These are phyloP conservation scores for Yamadazyma membranifaciens DNA, from an alignment of 1,139 yeast genomes.

Conservation along the genomic window DNA sequence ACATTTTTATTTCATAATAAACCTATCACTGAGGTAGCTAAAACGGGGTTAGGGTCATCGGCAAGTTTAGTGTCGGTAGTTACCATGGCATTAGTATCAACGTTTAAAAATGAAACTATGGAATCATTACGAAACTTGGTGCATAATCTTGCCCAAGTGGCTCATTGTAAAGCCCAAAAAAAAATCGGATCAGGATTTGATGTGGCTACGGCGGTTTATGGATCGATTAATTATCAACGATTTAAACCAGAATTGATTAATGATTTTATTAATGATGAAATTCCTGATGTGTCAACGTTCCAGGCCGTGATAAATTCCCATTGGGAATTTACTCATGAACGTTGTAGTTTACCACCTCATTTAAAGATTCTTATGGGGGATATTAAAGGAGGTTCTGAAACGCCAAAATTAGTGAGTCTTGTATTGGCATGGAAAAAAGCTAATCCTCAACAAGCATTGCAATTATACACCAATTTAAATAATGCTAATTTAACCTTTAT, in stretches of 20 bases:
- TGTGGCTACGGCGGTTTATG: constrained; percentile 92
- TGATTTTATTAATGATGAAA: constrained; percentile 25
- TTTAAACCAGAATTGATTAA: constrained; percentile 59
- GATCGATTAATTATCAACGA: constrained; percentile 78
- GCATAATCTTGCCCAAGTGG: constrained; percentile 83
- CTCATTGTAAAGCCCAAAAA: constrained; percentile 92
- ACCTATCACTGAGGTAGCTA: constrained; percentile 72
- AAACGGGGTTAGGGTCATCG: constrained; percentile 94
- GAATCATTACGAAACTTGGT: constrained; percentile 34
- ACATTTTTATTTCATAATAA: constrained; percentile 58
- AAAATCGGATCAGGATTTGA: constrained; percentile 97
- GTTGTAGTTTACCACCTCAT: constrained; percentile 65
- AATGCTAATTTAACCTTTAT: constrained; percentile 59
- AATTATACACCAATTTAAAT: constrained; percentile 57
- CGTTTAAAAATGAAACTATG: constrained; percentile 27
- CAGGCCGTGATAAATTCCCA: constrained; percentile 40
- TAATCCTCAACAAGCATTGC: constrained; percentile 49
- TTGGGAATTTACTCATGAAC: constrained; percentile 59
- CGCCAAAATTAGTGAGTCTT: constrained; percentile 81
- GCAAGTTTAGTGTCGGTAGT: constrained; percentile 89
- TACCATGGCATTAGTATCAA: constrained; percentile 63
- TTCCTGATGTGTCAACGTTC: constrained; percentile 19
- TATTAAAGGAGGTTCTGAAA: constrained; percentile 87
- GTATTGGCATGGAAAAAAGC: constrained; percentile 68
- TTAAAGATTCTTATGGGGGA: constrained; percentile 86